Base-by-base conservation (phyloP, 2,329 filamentous ascomycete genomes). In the Hymenoscyphus fructigenus region DNA sequence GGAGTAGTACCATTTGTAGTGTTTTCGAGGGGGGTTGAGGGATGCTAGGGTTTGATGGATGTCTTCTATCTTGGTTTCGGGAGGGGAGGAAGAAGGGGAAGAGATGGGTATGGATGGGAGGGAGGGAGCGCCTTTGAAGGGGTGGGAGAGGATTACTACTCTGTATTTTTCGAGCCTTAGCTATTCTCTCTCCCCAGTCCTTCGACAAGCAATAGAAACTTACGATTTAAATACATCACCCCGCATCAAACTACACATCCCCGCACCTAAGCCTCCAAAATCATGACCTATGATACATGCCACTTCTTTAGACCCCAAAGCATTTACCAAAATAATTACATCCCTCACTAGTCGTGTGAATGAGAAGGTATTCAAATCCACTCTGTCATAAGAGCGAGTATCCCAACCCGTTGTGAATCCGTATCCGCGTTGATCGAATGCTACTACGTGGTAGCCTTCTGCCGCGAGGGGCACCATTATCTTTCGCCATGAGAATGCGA, bases 1-100 rank as follows among this genome's bases (percentile, higher is more conserved):
- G 2, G 84, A 83, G 70, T 87, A 88, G 75, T 87, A 90, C 83
- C 83, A 88, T 75, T 89, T 88, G 79, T 91, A 91, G 73, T 90
- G 88, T 73, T 90, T 90, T 9, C 85, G 73, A 0, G 87, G 85
- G n/a, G 83, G 80, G 1, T 79, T 74, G 0, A 88, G 79, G 50
- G 78, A 77, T 0, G 82, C 82, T 1, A 90, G 81, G 2, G 83
- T 83, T 23, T 78, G 76, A 64, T 87, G 84, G n/a, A 90, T 82
- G 64, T 87, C 80, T 26, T 72, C 32, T 61, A 72, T 69, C 20
- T 67, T 65, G 9, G 65, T 47, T 50, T 12, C n/a, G 9, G 44
- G n/a, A 1, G 70, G 47, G 5, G 70, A 62, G n/a, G 59, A 23
- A 2, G 70, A 47, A 6, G 70, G 62, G n/a, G 59, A 1, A 9